These are phyloP conservation scores for Datura wrightii DNA, from an alignment of 257 asterid species.

Conservation along the genomic window DNA sequence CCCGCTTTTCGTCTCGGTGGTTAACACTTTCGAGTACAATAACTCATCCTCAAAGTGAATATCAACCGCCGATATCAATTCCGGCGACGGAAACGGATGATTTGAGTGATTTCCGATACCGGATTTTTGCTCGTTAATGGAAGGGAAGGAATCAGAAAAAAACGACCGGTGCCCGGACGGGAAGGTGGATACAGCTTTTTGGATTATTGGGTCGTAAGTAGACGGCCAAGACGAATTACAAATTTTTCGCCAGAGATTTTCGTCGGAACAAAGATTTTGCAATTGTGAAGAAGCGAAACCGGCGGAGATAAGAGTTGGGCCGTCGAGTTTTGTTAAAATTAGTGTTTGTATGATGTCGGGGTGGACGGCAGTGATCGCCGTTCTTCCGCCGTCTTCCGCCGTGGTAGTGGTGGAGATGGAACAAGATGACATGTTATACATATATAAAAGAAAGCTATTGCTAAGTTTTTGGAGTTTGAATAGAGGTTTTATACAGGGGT, in stretches of 20 bases:
- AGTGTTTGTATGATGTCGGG: slow-evolving; percentile 64
- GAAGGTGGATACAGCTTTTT: slow-evolving; percentile 46
- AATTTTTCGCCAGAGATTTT: slow-evolving; percentile 62
- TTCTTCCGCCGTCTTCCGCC: slow-evolving; percentile 28
- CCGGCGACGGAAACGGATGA: background rate
- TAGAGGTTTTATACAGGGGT: background rate
- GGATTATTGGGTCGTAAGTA: slow-evolving; percentile 49
- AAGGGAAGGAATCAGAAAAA: slow-evolving; percentile 65
- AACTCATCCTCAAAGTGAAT: slow-evolving; percentile 48
- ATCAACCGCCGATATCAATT: slow-evolving; percentile 72
- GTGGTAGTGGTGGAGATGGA: slow-evolving; percentile 27
- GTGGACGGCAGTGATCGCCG: slow-evolving; percentile 58
- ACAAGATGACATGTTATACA: slow-evolving; percentile 37
- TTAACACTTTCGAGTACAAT: slow-evolving; percentile 55
- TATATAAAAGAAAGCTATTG: background rate
- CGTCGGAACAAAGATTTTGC: slow-evolving; percentile 52
- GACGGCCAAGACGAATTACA: slow-evolving; percentile 77
- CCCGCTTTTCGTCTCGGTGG: slow-evolving; percentile 50
- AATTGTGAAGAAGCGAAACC: slow-evolving; percentile 53
- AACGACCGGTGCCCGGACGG: slow-evolving; percentile 71
- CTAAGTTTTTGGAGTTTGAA: background rate
- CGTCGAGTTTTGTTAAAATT: slow-evolving; percentile 71
- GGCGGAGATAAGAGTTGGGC: slow-evolving; percentile 68
- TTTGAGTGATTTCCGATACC: background rate
- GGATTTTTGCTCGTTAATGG: slow-evolving; percentile 29